These are phyloP conservation scores for Begonia loranthoides DNA, from an alignment of 306 rosid species.

Conservation along the genomic window DNA sequence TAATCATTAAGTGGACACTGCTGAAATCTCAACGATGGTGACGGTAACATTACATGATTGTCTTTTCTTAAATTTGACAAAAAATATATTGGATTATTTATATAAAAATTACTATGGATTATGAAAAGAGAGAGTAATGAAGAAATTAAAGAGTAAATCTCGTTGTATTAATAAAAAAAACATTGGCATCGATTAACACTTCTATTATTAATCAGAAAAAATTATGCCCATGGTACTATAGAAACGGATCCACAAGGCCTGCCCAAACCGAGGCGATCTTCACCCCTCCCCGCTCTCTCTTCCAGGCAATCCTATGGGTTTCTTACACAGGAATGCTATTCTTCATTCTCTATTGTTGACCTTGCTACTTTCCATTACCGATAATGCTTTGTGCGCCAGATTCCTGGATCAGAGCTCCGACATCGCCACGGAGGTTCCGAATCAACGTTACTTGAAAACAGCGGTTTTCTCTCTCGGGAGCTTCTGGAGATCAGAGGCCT, in stretches of 20 bases:
- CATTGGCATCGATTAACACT: too few species aligned
- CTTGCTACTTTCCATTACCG: slow-evolving; percentile 14
- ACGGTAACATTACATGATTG: too few species aligned
- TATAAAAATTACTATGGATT: too few species aligned
- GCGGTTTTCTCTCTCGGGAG: slow-evolving; percentile 83
- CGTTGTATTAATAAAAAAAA: too few species aligned
- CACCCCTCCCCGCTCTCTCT: neutral
- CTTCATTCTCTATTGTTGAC: slow-evolving; percentile 6
- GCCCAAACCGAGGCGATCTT: neutral
- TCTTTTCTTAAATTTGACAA: too few species aligned
- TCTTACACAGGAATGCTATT: slow-evolving; percentile 11
- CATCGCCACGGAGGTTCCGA: slow-evolving; percentile 17
- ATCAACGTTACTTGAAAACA: slow-evolving; percentile 24
- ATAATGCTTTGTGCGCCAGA: slow-evolving; percentile 32
- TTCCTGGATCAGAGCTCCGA: slow-evolving; percentile 46
- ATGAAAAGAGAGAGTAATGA: too few species aligned
- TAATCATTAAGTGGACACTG: too few species aligned
- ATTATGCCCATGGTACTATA: too few species aligned
- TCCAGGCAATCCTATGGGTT: slow-evolving; percentile 24
- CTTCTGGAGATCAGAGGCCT: slow-evolving; percentile 96
- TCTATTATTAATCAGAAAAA: too few species aligned
- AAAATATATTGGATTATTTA: too few species aligned
- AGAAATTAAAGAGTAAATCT: too few species aligned
- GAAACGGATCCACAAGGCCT: neutral
- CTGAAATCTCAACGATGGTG: neutral